Base-by-base conservation (phyloP, 441 rosid species). In the Populus tomentosa region DNA sequence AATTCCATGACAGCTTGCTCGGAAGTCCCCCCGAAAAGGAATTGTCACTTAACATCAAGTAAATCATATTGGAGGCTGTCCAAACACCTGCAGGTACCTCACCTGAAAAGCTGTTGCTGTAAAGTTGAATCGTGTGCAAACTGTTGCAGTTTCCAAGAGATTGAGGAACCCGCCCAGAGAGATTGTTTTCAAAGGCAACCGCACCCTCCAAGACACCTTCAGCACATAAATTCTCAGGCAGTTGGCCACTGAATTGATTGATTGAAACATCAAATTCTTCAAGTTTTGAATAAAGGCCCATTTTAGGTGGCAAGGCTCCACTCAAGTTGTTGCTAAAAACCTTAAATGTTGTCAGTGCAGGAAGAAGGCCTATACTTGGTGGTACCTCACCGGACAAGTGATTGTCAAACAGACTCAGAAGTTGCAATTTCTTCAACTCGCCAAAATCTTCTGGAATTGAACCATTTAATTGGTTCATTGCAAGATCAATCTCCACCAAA, bases 11-110 rank as follows among this genome's bases (percentile, higher is more conserved):
- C 53, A 88, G 35, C 8, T 69, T 77, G 79, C 80, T 83, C 3
- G 99, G 98, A 71, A 95, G 88, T 35, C 71, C 24, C 11, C 99
- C 99, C 20, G 90, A 90, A 80, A 95, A 84, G 1, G 82, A 85
- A 75, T 95, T 95, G 77, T 86, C 75, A 67, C 93, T 89, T 63
- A 95, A 67, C 87, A 66, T 80, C 76, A 95, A 42, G 78, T 81
- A 85, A n/a, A 84, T 87, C 82, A 95, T 67, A 59, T 82, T 82
- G 81, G n/a, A 14, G 67, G 84, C 78, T n/a, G 88, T 86, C 99
- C 99, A 95, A 28, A 95, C 74, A 7, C 89, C 86, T 0, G 80
- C 67, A 65, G 98, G 97, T 77, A 95, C 77, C 82, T 90, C 89
- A 14, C 99, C 97, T 5, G 90, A 90, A 85, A 95, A 90, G 28